Percentiles rank a stretch among this genome's conserved stretches.
Conservation (phyloP, 192 early-diverging fungal species). For the Phlyctochytrium bullatum region DNA sequence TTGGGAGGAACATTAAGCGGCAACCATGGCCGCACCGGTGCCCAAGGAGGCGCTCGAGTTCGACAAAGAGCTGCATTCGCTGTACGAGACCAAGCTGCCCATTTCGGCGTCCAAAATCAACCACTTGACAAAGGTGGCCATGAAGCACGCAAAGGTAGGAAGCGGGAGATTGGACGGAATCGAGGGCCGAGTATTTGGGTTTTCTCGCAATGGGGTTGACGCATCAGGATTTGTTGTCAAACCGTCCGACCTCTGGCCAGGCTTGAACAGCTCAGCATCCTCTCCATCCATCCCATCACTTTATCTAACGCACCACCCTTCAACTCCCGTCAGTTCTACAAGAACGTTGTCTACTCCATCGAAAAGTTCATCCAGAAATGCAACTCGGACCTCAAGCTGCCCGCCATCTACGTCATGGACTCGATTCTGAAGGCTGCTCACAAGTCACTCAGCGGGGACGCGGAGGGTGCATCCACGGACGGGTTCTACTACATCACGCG, state of each 20-base stretch:
- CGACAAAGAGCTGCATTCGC: slow-evolving; percentile 49
- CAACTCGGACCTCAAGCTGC: slow-evolving; percentile 46
- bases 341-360: slow-evolving; percentile 44
- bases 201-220: no score
- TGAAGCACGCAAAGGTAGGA: slow-evolving; percentile 46
- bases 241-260: no score
- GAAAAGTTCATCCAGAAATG: slow-evolving; percentile 48
- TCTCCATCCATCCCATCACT: slow-evolving; percentile 6
- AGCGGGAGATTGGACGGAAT: no score
- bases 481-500: slow-evolving; percentile 16
- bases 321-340: slow-evolving; percentile 32
- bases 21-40: no score
- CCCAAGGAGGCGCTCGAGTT: slow-evolving; percentile 35
- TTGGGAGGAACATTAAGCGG: no score
- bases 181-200: no score
- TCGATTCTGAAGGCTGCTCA: slow-evolving; percentile 39
- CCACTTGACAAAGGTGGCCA: slow-evolving; percentile 45
- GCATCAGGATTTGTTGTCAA: no score
- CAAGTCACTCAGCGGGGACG: slow-evolving; percentile 29
- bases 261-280: no score
- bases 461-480: slow-evolving; percentile 15
- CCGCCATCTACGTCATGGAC: slow-evolving; percentile 53
- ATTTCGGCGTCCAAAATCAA: slow-evolving; percentile 51
- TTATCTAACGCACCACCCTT: not conserved
- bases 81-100: slow-evolving; percentile 40